Conservation (phyloP, 202 grass and related monocot species). For the Elaeis oleifera region DNA sequence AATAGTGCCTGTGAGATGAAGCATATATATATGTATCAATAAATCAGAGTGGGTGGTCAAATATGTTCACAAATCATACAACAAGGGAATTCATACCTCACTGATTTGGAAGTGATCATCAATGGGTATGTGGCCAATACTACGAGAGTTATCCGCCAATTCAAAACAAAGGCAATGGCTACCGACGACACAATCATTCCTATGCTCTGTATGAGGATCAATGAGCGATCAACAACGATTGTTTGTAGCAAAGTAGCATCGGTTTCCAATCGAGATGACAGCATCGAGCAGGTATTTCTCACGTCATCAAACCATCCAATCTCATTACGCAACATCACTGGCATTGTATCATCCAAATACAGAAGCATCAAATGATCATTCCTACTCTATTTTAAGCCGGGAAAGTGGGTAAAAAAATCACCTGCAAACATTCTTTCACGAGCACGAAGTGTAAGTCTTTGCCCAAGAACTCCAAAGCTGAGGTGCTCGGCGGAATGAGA, state of each 20-base stretch:
- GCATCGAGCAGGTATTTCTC: slow-evolving; percentile 69
- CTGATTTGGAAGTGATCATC: slow-evolving; percentile 93
- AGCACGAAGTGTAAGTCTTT: slow-evolving; percentile 78
- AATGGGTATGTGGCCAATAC: slow-evolving; percentile 82
- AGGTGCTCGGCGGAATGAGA: slow-evolving; percentile 82
- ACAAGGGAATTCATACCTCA: slow-evolving; percentile 36
- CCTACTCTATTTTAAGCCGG: no score
- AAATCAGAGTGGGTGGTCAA: neutral
- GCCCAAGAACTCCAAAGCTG: slow-evolving; percentile 91
- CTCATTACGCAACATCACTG: slow-evolving; percentile 74
- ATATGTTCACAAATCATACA: neutral
- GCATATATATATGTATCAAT: neutral
- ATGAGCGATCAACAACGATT: slow-evolving; percentile 81
- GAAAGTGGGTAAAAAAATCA: neutral
- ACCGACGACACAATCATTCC: slow-evolving; percentile 88
- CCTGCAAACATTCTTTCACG: slow-evolving; percentile 77
- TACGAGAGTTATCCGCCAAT: slow-evolving; percentile 89
- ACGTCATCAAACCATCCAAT: slow-evolving; percentile 91
- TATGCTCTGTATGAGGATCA: slow-evolving; percentile 78
- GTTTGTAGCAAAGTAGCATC: slow-evolving; percentile 88
- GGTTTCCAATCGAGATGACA: slow-evolving; percentile 69
- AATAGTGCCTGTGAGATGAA: slow-evolving; percentile 65
- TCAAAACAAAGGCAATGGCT: slow-evolving; percentile 84
- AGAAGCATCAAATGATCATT: no score
- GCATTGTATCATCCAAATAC: slow-evolving; percentile 5